Evolutionary conservation across 2,329 filamentous ascomycete genomes (phyloP), one percentile per base, ranked within the genome.

Genomic region (Aureobasidium leucospermi): DNA sequence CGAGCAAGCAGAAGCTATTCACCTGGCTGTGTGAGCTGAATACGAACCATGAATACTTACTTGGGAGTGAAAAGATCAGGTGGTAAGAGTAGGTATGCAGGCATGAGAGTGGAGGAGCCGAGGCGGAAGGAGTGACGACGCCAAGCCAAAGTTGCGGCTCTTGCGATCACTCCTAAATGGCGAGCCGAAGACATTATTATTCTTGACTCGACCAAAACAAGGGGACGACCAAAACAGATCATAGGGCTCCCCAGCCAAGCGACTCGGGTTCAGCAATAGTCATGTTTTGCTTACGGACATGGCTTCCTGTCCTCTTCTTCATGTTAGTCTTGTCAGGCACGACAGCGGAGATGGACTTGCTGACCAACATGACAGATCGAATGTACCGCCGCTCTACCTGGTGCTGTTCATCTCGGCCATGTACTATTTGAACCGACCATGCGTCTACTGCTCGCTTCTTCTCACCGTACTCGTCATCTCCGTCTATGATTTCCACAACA

Each of bases 361-460:
- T 60, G 23, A 47, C 36, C 16, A 39, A 34, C 19, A 68, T 56
- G 61, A 69, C 63, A 76, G 76, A 57, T 78, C 75, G 31, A 76
- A 77, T 63, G 75, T 76, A 32, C 76, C 76, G 5, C 77, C 78
- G 10, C 70, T 79, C 63, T 80, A 79, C 68, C 73, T 79, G 62
- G 65, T 78, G 63, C 74, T 79, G 70, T 79, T 79, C 70, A 73
- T 99, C 78, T 81, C 90, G 65, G 90, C 92, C 74, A 96, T 92
- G 65, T 97, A 96, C 80, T 89, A 96, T 76, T 86, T 99, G 68
- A 96, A 96, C 77, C 87, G 93, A 59, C 94, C 94, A 58, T 99
- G 94, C 78, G 87, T 96, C 67, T 99, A 99, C 81, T 99, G 94
- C 83, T 96, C 91, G 62, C 86, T 96, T 63, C 87, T 99, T 58